Conservation (phyloP, 106 monocot species). For the Dendrobium huoshanense region DNA sequence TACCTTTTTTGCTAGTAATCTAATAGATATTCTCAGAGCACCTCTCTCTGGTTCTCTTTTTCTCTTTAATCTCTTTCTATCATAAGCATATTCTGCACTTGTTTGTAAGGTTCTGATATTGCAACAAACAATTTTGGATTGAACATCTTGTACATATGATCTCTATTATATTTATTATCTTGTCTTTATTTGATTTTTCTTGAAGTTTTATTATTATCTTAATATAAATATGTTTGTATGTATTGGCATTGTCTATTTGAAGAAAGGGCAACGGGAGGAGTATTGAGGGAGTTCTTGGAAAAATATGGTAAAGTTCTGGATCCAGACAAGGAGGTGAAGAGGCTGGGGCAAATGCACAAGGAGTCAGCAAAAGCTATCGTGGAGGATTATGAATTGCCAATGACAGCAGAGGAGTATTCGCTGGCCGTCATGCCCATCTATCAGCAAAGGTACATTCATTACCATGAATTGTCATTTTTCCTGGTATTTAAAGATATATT, state of each 20-base stretch:
- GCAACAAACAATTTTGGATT: no score
- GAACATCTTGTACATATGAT: background rate
- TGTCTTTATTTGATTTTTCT: no score
- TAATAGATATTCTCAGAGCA: no score
- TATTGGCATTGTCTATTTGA: background rate
- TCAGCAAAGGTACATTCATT: conserved; percentile 24
- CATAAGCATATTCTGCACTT: no score
- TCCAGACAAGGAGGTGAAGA: conserved; percentile 42
- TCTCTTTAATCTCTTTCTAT: no score
- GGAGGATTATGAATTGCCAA: conserved; percentile 43
- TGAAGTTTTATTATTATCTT: no score
- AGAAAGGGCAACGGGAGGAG: conserved; percentile 43
- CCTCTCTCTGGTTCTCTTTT: no score
- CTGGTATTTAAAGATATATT: background rate
- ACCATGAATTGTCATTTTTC: background rate
- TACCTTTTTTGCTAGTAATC: no score
- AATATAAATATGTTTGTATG: background rate
- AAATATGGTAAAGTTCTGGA: conserved; percentile 44
- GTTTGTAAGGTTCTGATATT: no score
- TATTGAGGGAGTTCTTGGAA: conserved; percentile 45
- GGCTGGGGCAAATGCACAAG: conserved; percentile 58
- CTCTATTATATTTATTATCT: background rate
- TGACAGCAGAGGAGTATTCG: conserved; percentile 36
- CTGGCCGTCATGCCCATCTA: conserved; percentile 44
- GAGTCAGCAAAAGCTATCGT: conserved; percentile 45